Evolutionary conservation across 2,329 filamentous ascomycete species (phyloP).

Genomic region (Diatrype stigma): DNA sequence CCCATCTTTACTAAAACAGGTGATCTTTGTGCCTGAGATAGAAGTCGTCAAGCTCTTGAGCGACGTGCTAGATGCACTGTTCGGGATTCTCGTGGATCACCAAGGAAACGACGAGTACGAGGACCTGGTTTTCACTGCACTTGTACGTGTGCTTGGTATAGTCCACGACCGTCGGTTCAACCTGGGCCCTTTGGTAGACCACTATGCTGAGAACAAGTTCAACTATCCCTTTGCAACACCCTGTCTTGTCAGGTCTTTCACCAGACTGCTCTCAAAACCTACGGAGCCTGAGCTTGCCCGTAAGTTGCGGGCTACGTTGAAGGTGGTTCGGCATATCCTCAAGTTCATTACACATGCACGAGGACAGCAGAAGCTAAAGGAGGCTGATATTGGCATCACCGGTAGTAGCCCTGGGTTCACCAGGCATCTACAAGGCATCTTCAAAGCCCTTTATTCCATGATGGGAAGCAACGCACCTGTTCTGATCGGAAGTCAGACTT

Average conservation of each 20-base stretch:
- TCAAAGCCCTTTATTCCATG: conserved; percentile 82
- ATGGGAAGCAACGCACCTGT: conserved; percentile 85
- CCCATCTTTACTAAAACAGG: conserved; percentile 68
- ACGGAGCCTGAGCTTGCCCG: conserved; percentile 79
- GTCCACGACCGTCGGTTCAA: conserved; percentile 94
- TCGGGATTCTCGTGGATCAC: conserved; percentile 85
- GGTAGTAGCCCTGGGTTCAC: conserved; percentile 70
- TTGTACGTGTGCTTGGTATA: conserved; percentile 87
- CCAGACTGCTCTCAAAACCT: conserved; percentile 75
- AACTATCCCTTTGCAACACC: conserved; percentile 91
- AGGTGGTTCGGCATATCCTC: conserved; percentile 87
- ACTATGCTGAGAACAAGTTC: conserved; percentile 84
- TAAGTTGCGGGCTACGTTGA: conserved; percentile 85
- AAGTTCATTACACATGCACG: conserved; percentile 92
- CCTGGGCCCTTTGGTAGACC: conserved; percentile 81
- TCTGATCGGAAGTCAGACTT: conserved; percentile 87
- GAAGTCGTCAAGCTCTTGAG: conserved; percentile 92
- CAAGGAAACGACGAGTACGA: conserved; percentile 90
- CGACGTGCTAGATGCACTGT: conserved; percentile 86
- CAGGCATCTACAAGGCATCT: conserved; percentile 78
- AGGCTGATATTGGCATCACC: conserved; percentile 80
- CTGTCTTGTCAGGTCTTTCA: conserved; percentile 82
- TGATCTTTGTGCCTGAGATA: conserved; percentile 93
- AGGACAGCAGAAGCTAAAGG: conserved; percentile 82
- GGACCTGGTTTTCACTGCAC: conserved; percentile 83